phyloP scores from a whole-genome alignment of 2,329 filamentous ascomycete genomes.

The Cryphonectria carpinicola region DNA sequence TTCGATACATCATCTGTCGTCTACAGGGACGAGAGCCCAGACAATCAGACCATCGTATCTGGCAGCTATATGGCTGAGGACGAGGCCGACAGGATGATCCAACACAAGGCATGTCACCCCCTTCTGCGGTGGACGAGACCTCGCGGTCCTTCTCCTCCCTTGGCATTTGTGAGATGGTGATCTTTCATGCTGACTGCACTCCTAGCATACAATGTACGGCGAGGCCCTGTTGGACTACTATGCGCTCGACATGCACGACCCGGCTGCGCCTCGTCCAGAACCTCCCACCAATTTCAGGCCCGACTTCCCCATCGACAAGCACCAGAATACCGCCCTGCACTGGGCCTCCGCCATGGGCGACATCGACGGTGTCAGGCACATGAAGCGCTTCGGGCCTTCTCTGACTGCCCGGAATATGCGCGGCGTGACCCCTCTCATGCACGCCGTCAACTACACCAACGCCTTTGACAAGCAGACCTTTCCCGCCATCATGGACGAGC shows the following conservation, averaged over 20 bases:
- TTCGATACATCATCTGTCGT: conserved; percentile 53
- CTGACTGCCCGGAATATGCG: conserved; percentile 71
- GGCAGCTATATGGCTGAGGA: conserved; percentile 86
- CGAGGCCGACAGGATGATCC: conserved; percentile 70
- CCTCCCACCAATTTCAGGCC: conserved; percentile 87
- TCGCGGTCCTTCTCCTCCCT: not conserved
- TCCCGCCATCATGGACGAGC: conserved; percentile 78
- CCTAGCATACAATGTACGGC: conserved; percentile 84
- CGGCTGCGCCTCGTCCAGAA: conserved; percentile 71
- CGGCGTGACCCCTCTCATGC: conserved; percentile 91
- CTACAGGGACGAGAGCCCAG: conserved; percentile 70
- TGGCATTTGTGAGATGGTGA: too few species aligned
- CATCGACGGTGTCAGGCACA: conserved; percentile 84
- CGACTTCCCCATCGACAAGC: conserved; percentile 90
- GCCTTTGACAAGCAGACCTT: conserved; percentile 94
- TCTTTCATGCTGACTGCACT: conserved; percentile 62
- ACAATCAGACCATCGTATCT: conserved; percentile 81
- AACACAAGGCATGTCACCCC: conserved; percentile 22
- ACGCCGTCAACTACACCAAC: conserved; percentile 94
- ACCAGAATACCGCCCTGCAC: conserved; percentile 89
- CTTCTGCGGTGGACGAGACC: not conserved
- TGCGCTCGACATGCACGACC: conserved; percentile 80
- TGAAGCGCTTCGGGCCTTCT: conserved; percentile 79
- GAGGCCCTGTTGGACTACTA: conserved; percentile 97
- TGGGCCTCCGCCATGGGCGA: conserved; percentile 99